phyloP scores from a whole-genome alignment of 768 basidiomycete species.

The Leccinum uliginosum region DNA sequence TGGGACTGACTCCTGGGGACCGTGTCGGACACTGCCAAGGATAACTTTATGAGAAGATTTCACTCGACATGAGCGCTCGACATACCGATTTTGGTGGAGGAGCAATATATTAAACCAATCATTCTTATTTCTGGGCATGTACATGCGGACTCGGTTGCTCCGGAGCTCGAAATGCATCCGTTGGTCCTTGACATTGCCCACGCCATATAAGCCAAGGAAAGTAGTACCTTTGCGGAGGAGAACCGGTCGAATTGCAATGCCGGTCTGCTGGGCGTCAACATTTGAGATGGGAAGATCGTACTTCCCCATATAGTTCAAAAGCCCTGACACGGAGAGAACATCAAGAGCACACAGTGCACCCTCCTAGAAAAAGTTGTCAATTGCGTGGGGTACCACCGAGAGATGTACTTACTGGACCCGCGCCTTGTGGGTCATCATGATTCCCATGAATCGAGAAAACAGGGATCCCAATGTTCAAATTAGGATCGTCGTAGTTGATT shows the following conservation, averaged over 20 bases:
- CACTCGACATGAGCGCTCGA: neutral
- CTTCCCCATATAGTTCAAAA: constrained; percentile 98
- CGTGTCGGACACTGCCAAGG: constrained; percentile 76
- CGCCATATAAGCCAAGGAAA: constrained; percentile 86
- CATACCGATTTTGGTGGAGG: constrained; percentile 92
- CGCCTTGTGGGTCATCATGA: constrained; percentile 98
- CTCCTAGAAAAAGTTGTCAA: constrained; percentile 48
- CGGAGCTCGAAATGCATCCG: constrained; percentile 95
- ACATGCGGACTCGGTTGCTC: constrained; percentile 94
- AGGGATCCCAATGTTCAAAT: constrained; percentile 92
- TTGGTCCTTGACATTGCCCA: constrained; percentile 95
- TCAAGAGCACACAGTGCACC: constrained; percentile 96
- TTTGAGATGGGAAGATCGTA: constrained; percentile 80
- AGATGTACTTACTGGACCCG: constrained; percentile 65
- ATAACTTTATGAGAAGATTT: constrained; percentile 10
- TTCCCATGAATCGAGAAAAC: constrained; percentile 99
- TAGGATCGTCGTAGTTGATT: constrained; percentile 95
- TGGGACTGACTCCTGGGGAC: constrained; percentile 90
- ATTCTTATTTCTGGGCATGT: constrained; percentile 86
- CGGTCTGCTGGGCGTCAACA: constrained; percentile 55
- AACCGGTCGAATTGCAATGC: constrained; percentile 87
- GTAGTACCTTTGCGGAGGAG: constrained; percentile 86
- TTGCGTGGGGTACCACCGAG: neutral
- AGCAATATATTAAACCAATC: constrained; percentile 95
- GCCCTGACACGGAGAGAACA: constrained; percentile 87